Base-by-base conservation (phyloP, 768 basidiomycete genomes). In the Boletus coccyginus region DNA sequence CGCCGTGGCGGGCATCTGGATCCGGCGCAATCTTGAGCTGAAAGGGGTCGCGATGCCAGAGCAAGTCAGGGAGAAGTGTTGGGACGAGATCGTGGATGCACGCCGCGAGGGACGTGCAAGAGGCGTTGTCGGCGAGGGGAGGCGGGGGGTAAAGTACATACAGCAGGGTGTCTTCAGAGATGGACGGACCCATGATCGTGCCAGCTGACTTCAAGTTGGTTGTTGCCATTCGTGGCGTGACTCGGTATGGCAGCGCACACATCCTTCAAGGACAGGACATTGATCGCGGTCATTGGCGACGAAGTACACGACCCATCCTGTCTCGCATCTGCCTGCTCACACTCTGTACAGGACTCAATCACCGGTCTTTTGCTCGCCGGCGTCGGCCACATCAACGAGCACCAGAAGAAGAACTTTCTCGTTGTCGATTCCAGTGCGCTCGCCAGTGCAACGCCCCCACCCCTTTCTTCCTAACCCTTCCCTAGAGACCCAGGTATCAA, bases 321-420 rank as follows among this genome's bases (percentile, higher is more conserved):
- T 27, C 32, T 27, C 21, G 42, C 55, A 43, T 27, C 17, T 12
- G 47, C 41, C 17, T 38, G 55, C 62, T 66, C 41, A 65, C 46
- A 50, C 53, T 21, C 4, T 3, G 31, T 52, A 24, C 66, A 99
- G 96, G 97, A 99, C 76, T 93, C 96, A 5, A 92, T 98, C 59
- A 98, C 97, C 0, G 97, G 97, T 41, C 81, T 98, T 16, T 81
- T 99, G 41, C 81, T 99, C 46, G 97, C 97, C 7, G 97, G 97
- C 36, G 83, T 98, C 45, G 97, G 97, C 1, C 90, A 99, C 72
- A 80, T 98, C 59, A 87, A 88, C 63, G 85, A 90, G 56, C 82
- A 89, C 43, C 92, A 94, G 77, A 92, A 90, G 81, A 97, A 97
- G 88, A 99, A 98, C 77, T 98, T 99, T 72, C 78, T 98, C 45